Evolutionary conservation across 2,329 filamentous ascomycete genomes (phyloP), one percentile per base, ranked within the genome.

Genomic region (Aspergillus udagawae): DNA sequence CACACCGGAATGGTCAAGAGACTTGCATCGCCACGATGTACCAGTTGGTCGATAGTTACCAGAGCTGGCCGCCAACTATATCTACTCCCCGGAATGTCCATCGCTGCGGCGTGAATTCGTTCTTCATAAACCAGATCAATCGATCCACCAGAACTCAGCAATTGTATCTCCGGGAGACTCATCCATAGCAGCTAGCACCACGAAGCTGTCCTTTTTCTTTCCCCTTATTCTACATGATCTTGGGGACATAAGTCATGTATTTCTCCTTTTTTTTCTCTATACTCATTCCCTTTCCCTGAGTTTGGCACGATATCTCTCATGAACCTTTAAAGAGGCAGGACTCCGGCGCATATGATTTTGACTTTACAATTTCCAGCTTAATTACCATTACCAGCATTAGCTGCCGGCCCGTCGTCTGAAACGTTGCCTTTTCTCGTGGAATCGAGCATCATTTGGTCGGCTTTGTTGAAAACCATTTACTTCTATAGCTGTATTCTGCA

Each of bases 1-100:
- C 63, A 81, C 96, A 0, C 92, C 93, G 8, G 84, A 86, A 28
- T 92, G 88, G 87, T 86, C 86, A 3, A 86, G 86, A 69, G 84
- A 87, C 59, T 79, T 93, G 49, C 91, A 92, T 69, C 72, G 73
- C 54, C 71, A 76, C 58, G 74, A 77, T 52, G 59, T 75, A 35
- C 73, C 75, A 21, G 60, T 77, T 51, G 69, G 71, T 51, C 69
- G 75, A 59, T 73, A 56, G 49, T 51, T 20, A 21, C 38, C 35
- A 14, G 7, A 23, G 20, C n/a, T 47, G 9, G 44, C 23, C 6
- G 44, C 42, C 8, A 45, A 4, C n/a, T 21, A 44, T 20, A 9
- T 21, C 21, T 12, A 44, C 4, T 21, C n/a, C 42, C 10, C 42
- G 10, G 8, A 20, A 10, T 45, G 8, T 10, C 21, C 20, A 45